Conservation (phyloP, 305 asterid genomes). For the Fraxinus floribunda region DNA sequence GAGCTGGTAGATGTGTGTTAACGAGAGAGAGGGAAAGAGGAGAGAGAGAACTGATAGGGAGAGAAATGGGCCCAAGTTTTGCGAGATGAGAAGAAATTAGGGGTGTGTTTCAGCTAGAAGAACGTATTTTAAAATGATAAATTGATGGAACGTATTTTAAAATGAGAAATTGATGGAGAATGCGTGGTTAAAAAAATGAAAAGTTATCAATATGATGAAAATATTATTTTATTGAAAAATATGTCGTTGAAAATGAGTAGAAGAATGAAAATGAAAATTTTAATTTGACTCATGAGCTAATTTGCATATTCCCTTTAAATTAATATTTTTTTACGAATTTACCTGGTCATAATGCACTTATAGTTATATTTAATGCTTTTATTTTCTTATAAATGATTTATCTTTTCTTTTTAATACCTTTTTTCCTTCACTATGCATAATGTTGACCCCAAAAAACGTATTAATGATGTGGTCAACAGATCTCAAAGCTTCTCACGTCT, state of each 20-base stretch:
- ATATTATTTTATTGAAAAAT: no score
- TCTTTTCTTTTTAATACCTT: not conserved
- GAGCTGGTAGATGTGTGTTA: slow-evolving; percentile 7
- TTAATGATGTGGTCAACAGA: no score
- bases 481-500: no score
- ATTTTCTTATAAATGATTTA: not conserved
- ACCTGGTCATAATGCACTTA: not conserved
- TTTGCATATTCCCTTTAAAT: not conserved
- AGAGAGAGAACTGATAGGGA: not conserved
- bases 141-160: no score
- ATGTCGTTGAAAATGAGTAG: no score
- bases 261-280: no score
- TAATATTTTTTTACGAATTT: not conserved
- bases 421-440: not conserved
- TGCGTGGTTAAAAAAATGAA: no score
- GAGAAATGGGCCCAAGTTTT: not conserved
- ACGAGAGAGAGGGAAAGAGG: not conserved
- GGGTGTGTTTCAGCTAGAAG: no score
- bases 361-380: not conserved
- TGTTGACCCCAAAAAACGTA: no score
- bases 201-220: no score
- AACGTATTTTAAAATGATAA: no score
- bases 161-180: no score
- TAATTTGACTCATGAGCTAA: not conserved
- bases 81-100: not conserved